A percentile compares a stretch with the other conserved stretches of the same genome.
These are phyloP conservation scores for Physcia stellaris DNA, from an alignment of 495 filamentous ascomycete genomes.

Conservation along the genomic window DNA sequence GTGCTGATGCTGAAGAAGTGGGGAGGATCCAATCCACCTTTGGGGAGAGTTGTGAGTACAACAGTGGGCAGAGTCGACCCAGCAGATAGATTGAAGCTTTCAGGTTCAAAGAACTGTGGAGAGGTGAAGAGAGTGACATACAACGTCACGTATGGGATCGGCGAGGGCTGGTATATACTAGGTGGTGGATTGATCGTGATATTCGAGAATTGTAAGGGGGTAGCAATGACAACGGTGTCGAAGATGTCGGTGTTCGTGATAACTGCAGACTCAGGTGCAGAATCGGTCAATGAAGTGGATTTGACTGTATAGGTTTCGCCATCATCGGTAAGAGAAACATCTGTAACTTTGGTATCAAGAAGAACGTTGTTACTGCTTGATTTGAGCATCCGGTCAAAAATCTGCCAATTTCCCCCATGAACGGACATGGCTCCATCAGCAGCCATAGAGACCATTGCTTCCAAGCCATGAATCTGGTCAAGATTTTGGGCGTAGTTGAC, in stretches of 20 bases:
- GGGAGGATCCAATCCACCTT: slow-evolving; percentile 45
- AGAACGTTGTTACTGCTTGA: slow-evolving; percentile 42
- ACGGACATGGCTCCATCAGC: slow-evolving; percentile 71
- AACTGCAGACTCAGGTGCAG: slow-evolving; percentile 5
- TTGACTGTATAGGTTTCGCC: slow-evolving; percentile 38
- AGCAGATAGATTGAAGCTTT: slow-evolving; percentile 51
- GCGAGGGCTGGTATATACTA: slow-evolving; percentile 36
- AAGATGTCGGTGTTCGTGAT: slow-evolving; percentile 31
- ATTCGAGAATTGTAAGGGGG: slow-evolving; percentile 62
- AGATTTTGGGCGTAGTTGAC: slow-evolving; percentile 96
- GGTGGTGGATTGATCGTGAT: slow-evolving; percentile 35
- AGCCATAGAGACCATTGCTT: slow-evolving; percentile 89
- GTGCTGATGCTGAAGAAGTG: slow-evolving; percentile 84
- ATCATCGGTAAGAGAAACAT: slow-evolving; percentile 33
- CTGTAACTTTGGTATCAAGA: slow-evolving; percentile 59
- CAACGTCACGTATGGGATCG: slow-evolving; percentile 67
- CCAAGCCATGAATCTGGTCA: slow-evolving; percentile 69
- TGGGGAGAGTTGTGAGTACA: slow-evolving; percentile 73
- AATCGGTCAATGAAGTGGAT: slow-evolving; percentile 13
- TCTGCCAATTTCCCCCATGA: slow-evolving; percentile 86
- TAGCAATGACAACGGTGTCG: slow-evolving; percentile 68
- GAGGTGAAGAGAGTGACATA: slow-evolving; percentile 86
- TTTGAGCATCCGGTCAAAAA: slow-evolving; percentile 71
- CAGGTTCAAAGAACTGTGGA: slow-evolving; percentile 49
- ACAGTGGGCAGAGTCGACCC: slow-evolving; percentile 40